A percentile compares a stretch with the other conserved stretches of the same genome.
Conservation (phyloP, 169 alveolate species). For the Plasmodium ovale region DNA sequence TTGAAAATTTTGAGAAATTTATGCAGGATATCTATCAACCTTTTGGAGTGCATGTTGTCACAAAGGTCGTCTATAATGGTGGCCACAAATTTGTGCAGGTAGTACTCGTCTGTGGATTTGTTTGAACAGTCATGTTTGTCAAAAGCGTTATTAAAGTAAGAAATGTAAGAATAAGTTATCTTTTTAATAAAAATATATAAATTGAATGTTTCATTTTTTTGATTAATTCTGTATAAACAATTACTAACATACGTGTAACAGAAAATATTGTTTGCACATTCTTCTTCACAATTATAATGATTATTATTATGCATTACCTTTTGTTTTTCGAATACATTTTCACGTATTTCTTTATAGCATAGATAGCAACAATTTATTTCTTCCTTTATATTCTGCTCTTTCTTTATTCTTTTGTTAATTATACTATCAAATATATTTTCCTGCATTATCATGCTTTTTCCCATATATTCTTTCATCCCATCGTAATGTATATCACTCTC, state of each 20-base stretch:
- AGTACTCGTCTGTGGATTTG: slow-evolving; percentile 7
- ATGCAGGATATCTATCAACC: slow-evolving; percentile 55
- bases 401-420: slow-evolving; percentile 41
- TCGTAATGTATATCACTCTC: neutral
- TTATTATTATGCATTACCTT: neutral
- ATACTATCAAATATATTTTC: slow-evolving; percentile 66
- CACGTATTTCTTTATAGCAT: slow-evolving; percentile 21
- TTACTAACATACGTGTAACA: slow-evolving; percentile 18
- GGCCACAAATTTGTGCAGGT: slow-evolving; percentile 39
- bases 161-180: slow-evolving; percentile 34
- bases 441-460: slow-evolving; percentile 1
- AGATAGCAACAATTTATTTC: slow-evolving; percentile 36
- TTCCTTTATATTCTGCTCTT: slow-evolving; percentile 13
- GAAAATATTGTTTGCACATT: slow-evolving; percentile 8
- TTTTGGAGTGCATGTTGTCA: slow-evolving; percentile 37
- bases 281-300: slow-evolving; percentile 23
- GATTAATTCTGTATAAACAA: slow-evolving; percentile 23
- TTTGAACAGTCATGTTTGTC: slow-evolving; percentile 21
- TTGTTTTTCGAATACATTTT: slow-evolving; percentile 19
- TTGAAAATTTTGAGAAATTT: slow-evolving; percentile 45
- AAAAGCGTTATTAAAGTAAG: slow-evolving; percentile 12
- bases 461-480: neutral
- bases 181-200: slow-evolving; percentile 38
- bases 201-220: slow-evolving; percentile 31
- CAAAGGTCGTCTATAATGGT: slow-evolving; percentile 29